A percentile compares a stretch with the other conserved stretches of the same genome.
Evolutionary conservation across 345 rosid species (phyloP).

Genomic region (Bruguiera sexangula): DNA sequence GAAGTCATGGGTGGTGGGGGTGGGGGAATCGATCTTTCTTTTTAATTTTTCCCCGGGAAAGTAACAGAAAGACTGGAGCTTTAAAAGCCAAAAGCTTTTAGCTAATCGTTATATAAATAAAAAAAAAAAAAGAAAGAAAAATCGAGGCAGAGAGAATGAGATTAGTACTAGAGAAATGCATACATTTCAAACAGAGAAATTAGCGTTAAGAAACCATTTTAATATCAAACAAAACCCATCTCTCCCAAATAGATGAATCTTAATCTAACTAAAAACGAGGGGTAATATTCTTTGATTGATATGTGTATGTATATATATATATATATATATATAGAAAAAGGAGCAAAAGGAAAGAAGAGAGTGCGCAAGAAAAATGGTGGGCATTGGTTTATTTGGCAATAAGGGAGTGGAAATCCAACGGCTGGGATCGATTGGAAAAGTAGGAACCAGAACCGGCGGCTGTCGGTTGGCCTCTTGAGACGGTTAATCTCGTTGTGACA

Average conservation of each 20-base stretch:
- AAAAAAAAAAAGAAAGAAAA: slow-evolving; percentile 11
- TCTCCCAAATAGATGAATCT: neutral
- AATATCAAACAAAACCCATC: neutral
- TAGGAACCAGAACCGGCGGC: neutral
- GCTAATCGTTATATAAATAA: neutral
- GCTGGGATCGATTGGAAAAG: neutral
- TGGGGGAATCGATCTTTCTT: neutral
- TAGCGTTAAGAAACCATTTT: slow-evolving; percentile 15
- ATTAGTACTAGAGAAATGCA: slow-evolving; percentile 13
- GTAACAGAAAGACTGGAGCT: slow-evolving; percentile 3
- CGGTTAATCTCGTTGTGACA: slow-evolving; percentile 12
- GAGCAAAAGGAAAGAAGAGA: neutral
- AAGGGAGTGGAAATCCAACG: neutral
- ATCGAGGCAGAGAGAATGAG: slow-evolving; percentile 7
- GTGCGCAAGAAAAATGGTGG: neutral
- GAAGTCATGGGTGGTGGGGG: neutral
- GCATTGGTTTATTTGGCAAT: neutral
- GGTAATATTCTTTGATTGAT: neutral
- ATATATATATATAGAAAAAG: neutral
- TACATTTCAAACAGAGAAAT: neutral
- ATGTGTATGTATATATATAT: neutral
- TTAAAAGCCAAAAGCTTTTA: neutral
- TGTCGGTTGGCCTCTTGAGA: neutral
- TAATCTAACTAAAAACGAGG: neutral
- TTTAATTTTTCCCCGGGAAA: neutral